phyloP scores from a whole-genome alignment of 352 stramenopile species.

The Phytophthora cactorum region DNA sequence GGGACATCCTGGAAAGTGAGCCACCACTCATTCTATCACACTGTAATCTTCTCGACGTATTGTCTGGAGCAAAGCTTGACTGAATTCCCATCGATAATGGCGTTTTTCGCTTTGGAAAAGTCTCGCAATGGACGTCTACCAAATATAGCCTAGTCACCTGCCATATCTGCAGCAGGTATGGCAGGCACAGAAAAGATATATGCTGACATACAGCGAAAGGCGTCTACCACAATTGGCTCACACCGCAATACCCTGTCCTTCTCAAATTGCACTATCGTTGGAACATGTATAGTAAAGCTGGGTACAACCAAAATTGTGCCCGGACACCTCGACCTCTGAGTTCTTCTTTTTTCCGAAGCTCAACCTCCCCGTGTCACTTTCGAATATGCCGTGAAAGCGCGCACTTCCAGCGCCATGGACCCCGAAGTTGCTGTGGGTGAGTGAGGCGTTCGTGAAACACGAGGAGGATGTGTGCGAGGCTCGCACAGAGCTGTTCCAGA shows the following conservation, averaged over 20 bases:
- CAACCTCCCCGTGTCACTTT: neutral
- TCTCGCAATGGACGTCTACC: neutral
- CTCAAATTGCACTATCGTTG: neutral
- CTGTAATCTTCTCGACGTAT: too few relatives aligned
- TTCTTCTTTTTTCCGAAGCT: neutral
- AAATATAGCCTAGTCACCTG: neutral
- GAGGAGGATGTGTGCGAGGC: neutral
- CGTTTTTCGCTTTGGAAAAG: too few relatives aligned
- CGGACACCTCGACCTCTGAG: neutral
- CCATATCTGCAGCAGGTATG: neutral
- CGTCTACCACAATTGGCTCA: neutral
- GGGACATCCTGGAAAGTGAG: too few relatives aligned
- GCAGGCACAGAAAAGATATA: neutral
- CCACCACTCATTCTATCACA: too few relatives aligned
- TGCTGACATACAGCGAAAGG: neutral
- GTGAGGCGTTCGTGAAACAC: neutral
- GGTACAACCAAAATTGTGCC: neutral
- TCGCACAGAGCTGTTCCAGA: neutral
- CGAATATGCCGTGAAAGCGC: neutral
- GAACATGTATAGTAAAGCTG: neutral
- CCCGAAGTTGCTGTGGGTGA: neutral
- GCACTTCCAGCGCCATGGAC: neutral
- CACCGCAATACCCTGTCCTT: neutral
- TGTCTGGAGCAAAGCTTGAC: too few relatives aligned
- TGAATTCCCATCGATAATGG: too few relatives aligned